These are phyloP conservation scores for Paraconiothyrium brasiliense DNA, from an alignment of 2,329 filamentous ascomycete genomes.

Conservation along the genomic window DNA sequence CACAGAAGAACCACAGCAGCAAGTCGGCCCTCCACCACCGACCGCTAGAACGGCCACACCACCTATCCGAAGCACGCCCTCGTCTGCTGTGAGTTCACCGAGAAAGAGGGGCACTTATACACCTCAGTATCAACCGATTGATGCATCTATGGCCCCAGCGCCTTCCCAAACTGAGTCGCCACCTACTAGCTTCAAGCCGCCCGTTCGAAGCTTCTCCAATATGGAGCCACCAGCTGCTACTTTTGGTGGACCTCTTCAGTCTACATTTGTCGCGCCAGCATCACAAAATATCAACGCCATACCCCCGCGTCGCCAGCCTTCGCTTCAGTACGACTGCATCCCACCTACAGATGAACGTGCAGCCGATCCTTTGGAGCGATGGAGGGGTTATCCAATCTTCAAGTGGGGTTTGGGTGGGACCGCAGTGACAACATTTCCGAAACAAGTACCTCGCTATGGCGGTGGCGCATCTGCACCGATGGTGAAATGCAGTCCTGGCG, in stretches of 20 bases:
- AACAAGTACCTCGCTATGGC: conserved; percentile 85
- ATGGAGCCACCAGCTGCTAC: conserved; percentile 53
- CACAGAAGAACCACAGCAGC: conserved; percentile 37
- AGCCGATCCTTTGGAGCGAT: conserved; percentile 82
- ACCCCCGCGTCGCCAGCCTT: conserved; percentile 52
- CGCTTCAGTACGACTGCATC: conserved; percentile 64
- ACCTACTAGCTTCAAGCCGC: conserved; percentile 61
- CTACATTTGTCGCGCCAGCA: conserved; percentile 18
- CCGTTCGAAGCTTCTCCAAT: conserved; percentile 53
- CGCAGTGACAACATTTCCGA: conserved; percentile 86
- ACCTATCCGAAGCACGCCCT: conserved; percentile 41
- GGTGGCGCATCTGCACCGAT: conserved; percentile 76
- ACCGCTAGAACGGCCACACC: conserved; percentile 44
- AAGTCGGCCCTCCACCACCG: conserved; percentile 30
- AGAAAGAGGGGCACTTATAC: conserved; percentile 50
- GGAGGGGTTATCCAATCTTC: conserved; percentile 89
- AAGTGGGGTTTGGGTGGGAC: conserved; percentile 88
- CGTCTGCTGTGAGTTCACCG: conserved; percentile 52
- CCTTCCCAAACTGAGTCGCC: conserved; percentile 64
- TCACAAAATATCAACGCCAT: conserved; percentile 35
- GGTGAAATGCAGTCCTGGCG: conserved; percentile 83
- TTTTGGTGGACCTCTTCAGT: conserved; percentile 39
- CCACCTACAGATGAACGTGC: conserved; percentile 64
- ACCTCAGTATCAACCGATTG: conserved; percentile 60
- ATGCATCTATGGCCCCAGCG: conserved; percentile 19